Evolutionary conservation across 78 protist species (phyloP).

Genomic region (Anaeramoeba flamelloides): DNA sequence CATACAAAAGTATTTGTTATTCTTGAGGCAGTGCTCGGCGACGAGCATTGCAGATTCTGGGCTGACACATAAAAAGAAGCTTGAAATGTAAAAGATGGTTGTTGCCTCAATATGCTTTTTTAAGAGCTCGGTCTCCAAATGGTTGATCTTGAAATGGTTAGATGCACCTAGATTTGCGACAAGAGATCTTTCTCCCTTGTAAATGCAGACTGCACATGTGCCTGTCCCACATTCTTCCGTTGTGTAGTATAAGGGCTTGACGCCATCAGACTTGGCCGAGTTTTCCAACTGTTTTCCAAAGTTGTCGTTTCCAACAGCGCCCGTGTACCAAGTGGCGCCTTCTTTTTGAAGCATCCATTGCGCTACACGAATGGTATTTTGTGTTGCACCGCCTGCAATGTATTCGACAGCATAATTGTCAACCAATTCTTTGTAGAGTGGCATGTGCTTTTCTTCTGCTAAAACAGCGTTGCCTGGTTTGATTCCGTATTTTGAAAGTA

Average conservation of each 20-base stretch:
- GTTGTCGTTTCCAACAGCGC: slow-evolving; percentile 74
- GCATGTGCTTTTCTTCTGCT: slow-evolving; percentile 61
- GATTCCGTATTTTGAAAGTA: slow-evolving; percentile 42
- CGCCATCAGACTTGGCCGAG: slow-evolving; percentile 37
- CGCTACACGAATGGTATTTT: slow-evolving; percentile 57
- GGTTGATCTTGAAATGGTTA: slow-evolving; percentile 46
- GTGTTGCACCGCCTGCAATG: slow-evolving; percentile 82
- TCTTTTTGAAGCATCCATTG: slow-evolving; percentile 59
- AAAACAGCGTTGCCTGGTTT: slow-evolving; percentile 57
- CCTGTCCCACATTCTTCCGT: slow-evolving; percentile 59
- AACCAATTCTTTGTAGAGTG: slow-evolving; percentile 46
- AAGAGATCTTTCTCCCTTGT: too few species aligned
- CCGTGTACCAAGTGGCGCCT: slow-evolving; percentile 42
- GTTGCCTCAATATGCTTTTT: slow-evolving; percentile 33
- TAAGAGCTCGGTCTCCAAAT: too few species aligned
- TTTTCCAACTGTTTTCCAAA: slow-evolving; percentile 32
- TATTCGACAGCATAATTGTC: slow-evolving; percentile 35
- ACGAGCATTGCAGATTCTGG: slow-evolving; percentile 41
- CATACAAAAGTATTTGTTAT: slow-evolving; percentile 40
- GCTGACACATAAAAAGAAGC: slow-evolving; percentile 75
- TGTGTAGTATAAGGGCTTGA: slow-evolving; percentile 11
- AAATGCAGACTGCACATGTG: slow-evolving; percentile 82
- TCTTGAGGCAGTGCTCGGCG: slow-evolving; percentile 55
- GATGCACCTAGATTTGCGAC: slow-evolving; percentile 82
- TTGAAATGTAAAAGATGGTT: slow-evolving; percentile 45